phyloP scores from a whole-genome alignment of 176 grass and related monocot genomes.

The Carex cristatella region DNA sequence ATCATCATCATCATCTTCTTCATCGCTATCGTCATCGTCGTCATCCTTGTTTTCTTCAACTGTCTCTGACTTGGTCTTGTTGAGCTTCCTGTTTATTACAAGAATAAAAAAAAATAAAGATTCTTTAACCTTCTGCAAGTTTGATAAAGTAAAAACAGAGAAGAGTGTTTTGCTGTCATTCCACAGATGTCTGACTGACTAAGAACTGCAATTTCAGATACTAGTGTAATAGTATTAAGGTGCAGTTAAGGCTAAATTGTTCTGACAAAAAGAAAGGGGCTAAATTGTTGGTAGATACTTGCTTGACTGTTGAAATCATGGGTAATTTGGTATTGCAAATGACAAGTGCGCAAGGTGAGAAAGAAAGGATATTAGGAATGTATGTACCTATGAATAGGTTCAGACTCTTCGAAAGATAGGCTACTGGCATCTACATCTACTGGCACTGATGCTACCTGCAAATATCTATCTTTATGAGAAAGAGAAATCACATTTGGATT shows the following conservation, averaged over 20 bases:
- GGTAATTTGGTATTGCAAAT: not conserved
- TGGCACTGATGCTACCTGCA: not conserved
- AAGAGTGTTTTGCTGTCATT: not conserved
- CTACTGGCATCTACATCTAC: not conserved
- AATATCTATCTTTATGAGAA: not conserved
- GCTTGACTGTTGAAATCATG: too few relatives aligned
- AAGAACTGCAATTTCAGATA: not conserved
- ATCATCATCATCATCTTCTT: conserved; percentile 30
- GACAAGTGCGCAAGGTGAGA: not conserved
- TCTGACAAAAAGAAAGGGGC: not conserved
- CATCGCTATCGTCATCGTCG: conserved; percentile 44
- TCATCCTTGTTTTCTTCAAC: conserved; percentile 58
- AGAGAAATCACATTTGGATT: not conserved
- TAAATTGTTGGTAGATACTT: not conserved
- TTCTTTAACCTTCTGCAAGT: not conserved
- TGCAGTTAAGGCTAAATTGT: too few relatives aligned
- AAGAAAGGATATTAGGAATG: not conserved
- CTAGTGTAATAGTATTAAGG: not conserved
- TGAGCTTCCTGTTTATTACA: conserved; percentile 29
- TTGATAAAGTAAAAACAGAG: not conserved
- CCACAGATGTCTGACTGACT: not conserved
- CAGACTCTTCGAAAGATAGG: not conserved
- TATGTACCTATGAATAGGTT: conserved; percentile 13
- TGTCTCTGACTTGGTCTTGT: conserved; percentile 37
- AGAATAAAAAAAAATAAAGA: not conserved